Percentiles rank a stretch among this genome's conserved stretches.
These are phyloP conservation scores for Selenicereus undatus DNA, from an alignment of 148 eudicot species.

Conservation along the genomic window DNA sequence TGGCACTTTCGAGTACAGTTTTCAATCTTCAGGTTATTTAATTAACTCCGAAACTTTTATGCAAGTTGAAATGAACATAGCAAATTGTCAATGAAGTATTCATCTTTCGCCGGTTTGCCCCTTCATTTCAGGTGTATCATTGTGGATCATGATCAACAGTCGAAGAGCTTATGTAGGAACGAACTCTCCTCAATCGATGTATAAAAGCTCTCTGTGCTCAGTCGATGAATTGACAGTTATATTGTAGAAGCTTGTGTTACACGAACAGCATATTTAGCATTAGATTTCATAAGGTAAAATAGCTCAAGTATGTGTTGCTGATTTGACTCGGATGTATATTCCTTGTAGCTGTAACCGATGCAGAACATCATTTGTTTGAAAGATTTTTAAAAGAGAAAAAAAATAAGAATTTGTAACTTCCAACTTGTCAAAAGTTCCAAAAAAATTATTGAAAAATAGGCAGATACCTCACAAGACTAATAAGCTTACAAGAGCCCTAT, in stretches of 20 bases:
- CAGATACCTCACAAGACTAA: not conserved
- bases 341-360: not conserved
- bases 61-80: too few relatives aligned
- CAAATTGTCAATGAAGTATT: not conserved
- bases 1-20: too few relatives aligned
- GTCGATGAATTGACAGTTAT: not conserved
- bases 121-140: slow-evolving; percentile 14
- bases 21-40: too few relatives aligned
- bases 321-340: too few relatives aligned
- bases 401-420: not conserved
- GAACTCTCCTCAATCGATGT: not conserved
- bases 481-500: not conserved
- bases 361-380: not conserved
- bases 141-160: slow-evolving; percentile 14
- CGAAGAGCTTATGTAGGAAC: not conserved
- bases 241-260: not conserved
- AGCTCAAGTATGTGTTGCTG: not conserved
- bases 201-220: too few relatives aligned
- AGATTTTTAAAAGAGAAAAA: not conserved
- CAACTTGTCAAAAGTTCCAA: not conserved
- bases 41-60: too few relatives aligned
- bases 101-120: not conserved
- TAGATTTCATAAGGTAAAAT: not conserved
- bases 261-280: not conserved
- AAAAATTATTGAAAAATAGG: not conserved